These are phyloP conservation scores for Boletus sp. DNA, from an alignment of 768 basidiomycete genomes.

Conservation along the genomic window DNA sequence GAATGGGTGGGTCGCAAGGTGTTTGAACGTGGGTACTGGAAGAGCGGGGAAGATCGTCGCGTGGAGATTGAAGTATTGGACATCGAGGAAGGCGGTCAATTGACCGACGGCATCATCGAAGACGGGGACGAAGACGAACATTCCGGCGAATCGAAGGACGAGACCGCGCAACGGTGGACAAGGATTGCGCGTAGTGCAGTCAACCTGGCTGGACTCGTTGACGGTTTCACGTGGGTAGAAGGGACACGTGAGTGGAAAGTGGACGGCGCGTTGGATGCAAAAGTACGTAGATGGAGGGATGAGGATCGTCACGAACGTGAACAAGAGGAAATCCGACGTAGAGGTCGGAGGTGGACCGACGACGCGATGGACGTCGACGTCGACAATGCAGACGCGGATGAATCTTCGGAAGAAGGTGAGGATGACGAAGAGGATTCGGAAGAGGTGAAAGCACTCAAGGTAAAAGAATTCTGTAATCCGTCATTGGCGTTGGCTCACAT, in stretches of 20 bases:
- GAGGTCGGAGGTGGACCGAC: slow-evolving; percentile 59
- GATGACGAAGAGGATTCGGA: slow-evolving; percentile 68
- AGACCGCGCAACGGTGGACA: slow-evolving; percentile 65
- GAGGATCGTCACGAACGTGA: slow-evolving; percentile 65
- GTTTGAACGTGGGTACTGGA: slow-evolving; percentile 95
- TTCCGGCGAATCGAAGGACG: slow-evolving; percentile 21
- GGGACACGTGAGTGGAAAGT: slow-evolving; percentile 61
- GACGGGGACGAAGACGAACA: slow-evolving; percentile 60
- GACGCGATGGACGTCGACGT: slow-evolving; percentile 72
- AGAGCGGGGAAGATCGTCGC: slow-evolving; percentile 60
- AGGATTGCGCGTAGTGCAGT: slow-evolving; percentile 69
- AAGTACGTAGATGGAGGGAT: slow-evolving; percentile 65
- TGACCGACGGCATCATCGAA: slow-evolving; percentile 78
- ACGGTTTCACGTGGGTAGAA: slow-evolving; percentile 70
- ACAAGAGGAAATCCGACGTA: slow-evolving; percentile 64
- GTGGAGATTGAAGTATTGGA: slow-evolving; percentile 80
- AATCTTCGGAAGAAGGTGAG: slow-evolving; percentile 40
- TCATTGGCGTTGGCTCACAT: slow-evolving; percentile 6
- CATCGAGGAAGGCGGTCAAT: slow-evolving; percentile 49
- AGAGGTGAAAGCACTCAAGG: slow-evolving; percentile 80
- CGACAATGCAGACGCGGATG: slow-evolving; percentile 48
- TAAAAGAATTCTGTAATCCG: slow-evolving; percentile 28
- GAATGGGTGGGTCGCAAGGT: slow-evolving; percentile 92
- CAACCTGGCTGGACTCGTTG: slow-evolving; percentile 62
- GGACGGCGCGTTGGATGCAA: slow-evolving; percentile 62